phyloP scores from a whole-genome alignment of 2,329 filamentous ascomycete species.

The Aspergillus latus region DNA sequence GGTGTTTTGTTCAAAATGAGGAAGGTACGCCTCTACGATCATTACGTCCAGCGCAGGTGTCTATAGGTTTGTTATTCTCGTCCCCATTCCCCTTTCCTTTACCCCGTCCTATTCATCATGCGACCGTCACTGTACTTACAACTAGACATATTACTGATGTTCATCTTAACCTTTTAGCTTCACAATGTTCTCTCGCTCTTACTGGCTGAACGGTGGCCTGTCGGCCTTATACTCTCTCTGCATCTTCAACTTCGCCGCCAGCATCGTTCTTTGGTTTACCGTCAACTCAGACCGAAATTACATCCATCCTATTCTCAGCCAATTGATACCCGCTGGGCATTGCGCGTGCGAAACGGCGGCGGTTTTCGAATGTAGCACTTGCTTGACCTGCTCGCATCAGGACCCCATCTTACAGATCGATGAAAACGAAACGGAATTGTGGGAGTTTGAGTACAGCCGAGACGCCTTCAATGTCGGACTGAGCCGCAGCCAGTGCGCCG shows the following conservation, averaged over 20 bases:
- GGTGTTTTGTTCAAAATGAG: too few species aligned
- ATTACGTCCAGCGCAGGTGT: too few species aligned
- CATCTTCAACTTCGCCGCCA: slow-evolving; percentile 20
- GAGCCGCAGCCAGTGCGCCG: slow-evolving; percentile 28
- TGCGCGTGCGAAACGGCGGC: slow-evolving; percentile 41
- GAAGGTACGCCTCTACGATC: too few species aligned
- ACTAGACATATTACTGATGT: not conserved
- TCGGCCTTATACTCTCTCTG: slow-evolving; percentile 23
- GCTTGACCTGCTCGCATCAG: slow-evolving; percentile 29
- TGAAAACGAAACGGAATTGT: slow-evolving; percentile 10
- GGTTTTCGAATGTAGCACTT: slow-evolving; percentile 40
- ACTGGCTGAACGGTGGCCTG: slow-evolving; percentile 25
- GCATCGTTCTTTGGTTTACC: slow-evolving; percentile 33
- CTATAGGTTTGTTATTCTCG: too few species aligned
- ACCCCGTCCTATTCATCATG: not conserved
- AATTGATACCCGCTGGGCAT: slow-evolving; percentile 42
- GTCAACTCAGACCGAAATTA: slow-evolving; percentile 40
- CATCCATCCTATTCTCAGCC: slow-evolving; percentile 38
- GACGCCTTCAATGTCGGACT: slow-evolving; percentile 35
- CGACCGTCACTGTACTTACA: too few species aligned
- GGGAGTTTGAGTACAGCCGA: slow-evolving; percentile 35
- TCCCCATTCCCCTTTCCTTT: too few species aligned
- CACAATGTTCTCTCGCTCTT: slow-evolving; percentile 18
- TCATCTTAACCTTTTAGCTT: not conserved
- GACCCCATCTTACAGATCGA: slow-evolving; percentile 3